Evolutionary conservation across 331 rosid genomes (phyloP).

Genomic region (Quercus tomentella): DNA sequence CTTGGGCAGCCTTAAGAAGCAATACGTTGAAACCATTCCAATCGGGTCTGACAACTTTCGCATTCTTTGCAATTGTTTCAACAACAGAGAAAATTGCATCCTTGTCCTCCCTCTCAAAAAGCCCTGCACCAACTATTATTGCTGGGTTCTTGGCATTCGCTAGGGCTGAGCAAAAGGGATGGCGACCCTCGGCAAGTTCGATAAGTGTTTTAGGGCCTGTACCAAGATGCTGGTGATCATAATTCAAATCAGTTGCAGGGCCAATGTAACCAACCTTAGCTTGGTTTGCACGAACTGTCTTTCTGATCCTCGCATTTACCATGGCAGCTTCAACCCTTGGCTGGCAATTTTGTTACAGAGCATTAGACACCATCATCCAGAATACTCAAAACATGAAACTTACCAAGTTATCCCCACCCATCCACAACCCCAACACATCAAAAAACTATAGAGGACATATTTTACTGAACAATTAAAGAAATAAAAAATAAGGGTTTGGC

Average conservation of each 20-base stretch:
- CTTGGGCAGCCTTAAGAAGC: conserved; percentile 95
- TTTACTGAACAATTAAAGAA: neutral
- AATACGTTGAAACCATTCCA: conserved; percentile 90
- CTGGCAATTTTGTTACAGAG: conserved; percentile 46
- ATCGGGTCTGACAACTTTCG: conserved; percentile 68
- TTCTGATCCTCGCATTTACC: conserved; percentile 93
- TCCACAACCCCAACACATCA: neutral
- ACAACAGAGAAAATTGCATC: conserved; percentile 70
- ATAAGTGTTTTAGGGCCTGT: conserved; percentile 72
- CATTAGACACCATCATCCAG: conserved; percentile 9
- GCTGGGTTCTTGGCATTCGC: conserved; percentile 76
- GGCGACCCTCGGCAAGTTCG: conserved; percentile 84
- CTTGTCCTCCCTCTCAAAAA: conserved; percentile 85
- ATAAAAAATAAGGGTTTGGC: neutral
- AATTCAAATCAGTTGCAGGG: conserved; percentile 75
- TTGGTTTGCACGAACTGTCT: conserved; percentile 66
- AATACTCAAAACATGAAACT: conserved; percentile 8
- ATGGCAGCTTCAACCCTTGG: conserved; percentile 98
- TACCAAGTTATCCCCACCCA: conserved; percentile 4
- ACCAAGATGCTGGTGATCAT: conserved; percentile 85
- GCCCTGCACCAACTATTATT: conserved; percentile 81
- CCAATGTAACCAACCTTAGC: conserved; percentile 95
- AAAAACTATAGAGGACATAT: neutral
- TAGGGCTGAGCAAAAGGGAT: conserved; percentile 67
- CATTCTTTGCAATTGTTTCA: conserved; percentile 59